phyloP scores from a whole-genome alignment of 768 basidiomycete species.

The Gloeopeniophorella convolvens region DNA sequence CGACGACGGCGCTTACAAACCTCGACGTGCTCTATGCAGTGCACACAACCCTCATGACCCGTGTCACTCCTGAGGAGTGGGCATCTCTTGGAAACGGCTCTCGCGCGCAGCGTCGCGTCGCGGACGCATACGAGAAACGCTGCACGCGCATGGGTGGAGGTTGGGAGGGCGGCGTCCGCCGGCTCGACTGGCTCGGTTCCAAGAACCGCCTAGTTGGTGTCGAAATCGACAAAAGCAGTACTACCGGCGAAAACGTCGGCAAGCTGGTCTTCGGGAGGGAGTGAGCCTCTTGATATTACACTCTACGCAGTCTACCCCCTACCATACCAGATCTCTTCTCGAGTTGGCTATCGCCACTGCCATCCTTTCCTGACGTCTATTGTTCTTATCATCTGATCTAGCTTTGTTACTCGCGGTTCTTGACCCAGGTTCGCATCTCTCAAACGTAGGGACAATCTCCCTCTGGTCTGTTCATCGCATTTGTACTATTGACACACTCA shows the following conservation, averaged over 20 bases:
- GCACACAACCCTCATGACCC: slow-evolving; percentile 46
- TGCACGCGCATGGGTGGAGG: slow-evolving; percentile 56
- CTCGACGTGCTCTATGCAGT: slow-evolving; percentile 57
- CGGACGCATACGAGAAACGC: slow-evolving; percentile 55
- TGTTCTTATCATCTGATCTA: neutral
- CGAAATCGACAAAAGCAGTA: slow-evolving; percentile 44
- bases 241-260: slow-evolving; percentile 33
- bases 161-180: slow-evolving; percentile 62
- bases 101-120: slow-evolving; percentile 50
- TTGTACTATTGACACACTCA: slow-evolving; percentile 11
- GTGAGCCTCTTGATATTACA: slow-evolving; percentile 20
- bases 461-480: slow-evolving; percentile 1
- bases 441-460: slow-evolving; percentile 1
- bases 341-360: neutral
- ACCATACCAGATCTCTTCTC: no score
- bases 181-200: slow-evolving; percentile 59
- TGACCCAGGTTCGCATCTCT: slow-evolving; percentile 6
- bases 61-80: slow-evolving; percentile 64
- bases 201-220: slow-evolving; percentile 57
- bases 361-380: neutral
- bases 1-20: slow-evolving; percentile 40
- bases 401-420: neutral
- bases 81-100: slow-evolving; percentile 48
- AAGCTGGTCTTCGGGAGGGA: slow-evolving; percentile 44
- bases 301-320: neutral